phyloP scores from a whole-genome alignment of 257 asterid genomes.

The Ligustrum vulgare region DNA sequence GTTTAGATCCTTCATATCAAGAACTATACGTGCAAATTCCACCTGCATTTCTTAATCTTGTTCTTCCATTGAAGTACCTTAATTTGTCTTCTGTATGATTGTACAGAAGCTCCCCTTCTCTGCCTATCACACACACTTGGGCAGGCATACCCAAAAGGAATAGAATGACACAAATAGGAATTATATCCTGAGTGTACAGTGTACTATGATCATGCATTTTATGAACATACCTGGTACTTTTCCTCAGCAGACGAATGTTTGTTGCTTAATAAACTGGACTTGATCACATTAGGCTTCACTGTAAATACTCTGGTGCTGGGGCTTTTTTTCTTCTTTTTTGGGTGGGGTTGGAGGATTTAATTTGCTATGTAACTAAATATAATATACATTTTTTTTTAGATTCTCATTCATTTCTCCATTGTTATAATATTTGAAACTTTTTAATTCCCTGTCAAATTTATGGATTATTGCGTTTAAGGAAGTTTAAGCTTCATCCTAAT shows the following conservation, averaged over 20 bases:
- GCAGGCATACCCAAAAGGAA: not conserved
- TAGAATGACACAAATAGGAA: not conserved
- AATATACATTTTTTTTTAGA: not conserved
- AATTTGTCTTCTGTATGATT: not conserved
- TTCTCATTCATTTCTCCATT: not conserved
- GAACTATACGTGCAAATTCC: not conserved
- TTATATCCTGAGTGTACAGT: not conserved
- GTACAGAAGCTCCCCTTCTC: not conserved
- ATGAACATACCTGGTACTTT: not conserved
- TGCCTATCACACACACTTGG: too few relatives aligned
- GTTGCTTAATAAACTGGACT: not conserved
- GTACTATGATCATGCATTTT: not conserved
- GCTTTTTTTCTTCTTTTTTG: not conserved
- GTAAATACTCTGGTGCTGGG: not conserved
- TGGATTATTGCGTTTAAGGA: not conserved
- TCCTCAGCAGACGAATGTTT: not conserved
- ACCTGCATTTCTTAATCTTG: not conserved
- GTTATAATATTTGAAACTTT: not conserved
- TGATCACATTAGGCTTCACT: not conserved
- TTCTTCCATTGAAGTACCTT: not conserved
- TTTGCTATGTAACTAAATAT: not conserved
- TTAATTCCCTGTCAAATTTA: not conserved
- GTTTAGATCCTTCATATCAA: not conserved
- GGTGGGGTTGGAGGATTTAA: not conserved
- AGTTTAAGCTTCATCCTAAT: not conserved